Evolutionary conservation across 352 stramenopile species (phyloP).

Genomic region (Phytophthora chlamydospora): DNA sequence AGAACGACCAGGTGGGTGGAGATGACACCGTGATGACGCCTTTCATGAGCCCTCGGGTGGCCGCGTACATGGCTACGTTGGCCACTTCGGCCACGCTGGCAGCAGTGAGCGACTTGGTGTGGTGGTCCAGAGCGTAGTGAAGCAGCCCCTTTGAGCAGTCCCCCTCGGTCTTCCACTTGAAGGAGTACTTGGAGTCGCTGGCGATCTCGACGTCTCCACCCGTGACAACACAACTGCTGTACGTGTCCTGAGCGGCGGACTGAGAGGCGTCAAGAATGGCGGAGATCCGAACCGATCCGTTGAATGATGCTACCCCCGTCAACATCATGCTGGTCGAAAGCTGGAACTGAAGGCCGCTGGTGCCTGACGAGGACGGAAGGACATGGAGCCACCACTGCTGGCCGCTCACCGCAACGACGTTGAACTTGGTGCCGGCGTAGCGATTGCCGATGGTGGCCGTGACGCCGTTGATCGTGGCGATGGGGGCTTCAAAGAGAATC

Average conservation of each 20-base stretch:
- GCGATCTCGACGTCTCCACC: conserved; percentile 49
- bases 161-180: conserved; percentile 65
- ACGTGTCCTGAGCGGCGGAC: conserved; percentile 59
- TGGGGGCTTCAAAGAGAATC: conserved; percentile 55
- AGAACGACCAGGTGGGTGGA: conserved; percentile 52
- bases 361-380: conserved; percentile 21
- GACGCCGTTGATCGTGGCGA: conserved; percentile 58
- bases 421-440: conserved; percentile 51
- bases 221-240: conserved; percentile 70
- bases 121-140: conserved; percentile 69
- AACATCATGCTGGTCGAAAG: conserved; percentile 58
- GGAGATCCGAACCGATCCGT: conserved; percentile 52
- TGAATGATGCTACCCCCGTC: conserved; percentile 38
- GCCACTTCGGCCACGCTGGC: conserved; percentile 44
- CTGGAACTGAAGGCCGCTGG: conserved; percentile 37
- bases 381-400: conserved; percentile 72
- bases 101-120: conserved; percentile 53
- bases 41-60: conserved; percentile 61
- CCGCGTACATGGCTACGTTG: conserved; percentile 48
- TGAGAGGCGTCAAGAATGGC: conserved; percentile 44
- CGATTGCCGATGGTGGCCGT: conserved; percentile 30
- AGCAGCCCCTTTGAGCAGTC: conserved; percentile 62
- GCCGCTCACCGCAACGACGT: conserved; percentile 55
- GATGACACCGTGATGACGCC: conserved; percentile 53
- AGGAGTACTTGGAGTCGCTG: conserved; percentile 55